Conservation (phyloP, 306 rosid genomes). For the Clitoria ternatea region DNA sequence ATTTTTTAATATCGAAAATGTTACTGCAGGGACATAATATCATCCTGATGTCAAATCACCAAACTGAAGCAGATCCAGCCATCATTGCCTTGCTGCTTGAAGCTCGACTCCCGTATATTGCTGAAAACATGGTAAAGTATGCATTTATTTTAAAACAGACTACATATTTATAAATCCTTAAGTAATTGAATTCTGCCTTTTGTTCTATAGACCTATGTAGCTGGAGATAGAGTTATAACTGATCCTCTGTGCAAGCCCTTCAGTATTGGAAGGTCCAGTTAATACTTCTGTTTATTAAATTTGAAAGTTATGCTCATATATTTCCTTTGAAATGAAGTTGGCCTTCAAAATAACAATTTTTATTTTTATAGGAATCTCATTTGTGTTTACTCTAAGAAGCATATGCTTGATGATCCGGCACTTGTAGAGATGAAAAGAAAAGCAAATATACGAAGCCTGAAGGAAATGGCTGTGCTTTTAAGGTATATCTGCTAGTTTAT, state of each 20-base stretch:
- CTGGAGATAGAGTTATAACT: slow-evolving; percentile 92
- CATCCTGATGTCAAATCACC: slow-evolving; percentile 95
- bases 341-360: not conserved
- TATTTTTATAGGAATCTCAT: slow-evolving; percentile 70
- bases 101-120: slow-evolving; percentile 54
- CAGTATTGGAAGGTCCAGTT: slow-evolving; percentile 89
- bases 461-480: slow-evolving; percentile 91
- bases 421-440: slow-evolving; percentile 81
- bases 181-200: slow-evolving; percentile 36
- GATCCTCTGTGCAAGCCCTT: slow-evolving; percentile 98
- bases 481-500: slow-evolving; percentile 50
- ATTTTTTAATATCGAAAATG: slow-evolving; percentile 22
- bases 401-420: slow-evolving; percentile 84
- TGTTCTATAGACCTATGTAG: slow-evolving; percentile 68
- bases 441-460: slow-evolving; percentile 83
- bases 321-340: slow-evolving; percentile 14
- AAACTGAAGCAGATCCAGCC: slow-evolving; percentile 99
- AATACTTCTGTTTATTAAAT: slow-evolving; percentile 22
- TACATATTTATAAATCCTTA: slow-evolving; percentile 20
- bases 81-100: slow-evolving; percentile 85
- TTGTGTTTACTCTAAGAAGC: slow-evolving; percentile 98
- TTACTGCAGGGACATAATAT: slow-evolving; percentile 90
- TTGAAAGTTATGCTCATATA: not conserved
- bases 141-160: slow-evolving; percentile 11
- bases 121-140: slow-evolving; percentile 70